Evolutionary conservation across 1,284 basidiomycete genomes (phyloP), one percentile per base, ranked within the genome.

Genomic region (Leccinum insolens): DNA sequence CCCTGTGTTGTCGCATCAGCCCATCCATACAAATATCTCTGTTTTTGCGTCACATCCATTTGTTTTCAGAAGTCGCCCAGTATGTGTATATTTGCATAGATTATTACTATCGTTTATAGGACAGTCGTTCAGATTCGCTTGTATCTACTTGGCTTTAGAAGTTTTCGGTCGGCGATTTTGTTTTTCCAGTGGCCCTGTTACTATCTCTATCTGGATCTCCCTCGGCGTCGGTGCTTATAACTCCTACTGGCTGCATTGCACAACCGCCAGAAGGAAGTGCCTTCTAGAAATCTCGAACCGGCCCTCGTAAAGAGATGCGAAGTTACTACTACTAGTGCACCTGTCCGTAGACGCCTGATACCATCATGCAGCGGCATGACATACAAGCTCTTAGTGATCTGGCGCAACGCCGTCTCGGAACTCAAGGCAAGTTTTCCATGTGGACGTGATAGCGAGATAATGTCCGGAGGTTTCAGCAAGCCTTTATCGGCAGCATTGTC

Each of bases 1-100:
- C 28, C 25, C 57, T 60, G 58, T 65, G 34, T 52, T 63, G 46
- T 73, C 49, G 5, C 61, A 60, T 49, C 28, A 34, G 15, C 20
- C 49, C 25, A 62, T 65, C 20, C 15, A 61, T 52, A 52, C 20
- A 22, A 22, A 22, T 52, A 20, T 62, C 68, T 62, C 44, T 20
- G 20, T 52, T 62, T 69, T 8, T 52, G 59, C 15, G 39, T 65
- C 34, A 8, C 14, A 41, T 57, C n/a, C n/a, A 61, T 66, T 15
- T 39, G 22, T 49, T 28, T 37, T 7, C 17, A 65, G 44, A 58
- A 70, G 31, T n/a, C 11, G 15, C 4, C 46, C 39, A 22, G 17
- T 61, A 37, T 41, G 17, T 73, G 72, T 73, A 75, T 20, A 4
- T 37, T 11, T 60, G 25, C 63, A 74, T 59, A 49, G 61, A 49